Conservation (phyloP, 1,139 yeast species). For the Scheffersomyces cryptocercus region DNA sequence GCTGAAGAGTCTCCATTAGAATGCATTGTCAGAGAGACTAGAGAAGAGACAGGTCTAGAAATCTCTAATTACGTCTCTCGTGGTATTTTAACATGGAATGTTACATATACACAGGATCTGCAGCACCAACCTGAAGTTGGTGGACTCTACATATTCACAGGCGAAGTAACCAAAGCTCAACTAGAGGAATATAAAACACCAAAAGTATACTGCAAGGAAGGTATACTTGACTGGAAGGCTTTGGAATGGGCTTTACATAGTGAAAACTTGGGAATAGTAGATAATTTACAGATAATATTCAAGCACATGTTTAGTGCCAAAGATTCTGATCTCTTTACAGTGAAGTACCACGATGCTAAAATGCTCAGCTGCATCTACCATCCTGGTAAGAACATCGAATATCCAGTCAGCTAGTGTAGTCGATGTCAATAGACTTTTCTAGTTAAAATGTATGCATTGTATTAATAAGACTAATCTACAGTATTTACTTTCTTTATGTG, state of each 20-base stretch:
- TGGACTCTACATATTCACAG: constrained; percentile 46
- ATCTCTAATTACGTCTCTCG: constrained; percentile 27
- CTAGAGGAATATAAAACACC: constrained; percentile 28
- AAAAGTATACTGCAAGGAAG: constrained; percentile 31
- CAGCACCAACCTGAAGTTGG: constrained; percentile 21
- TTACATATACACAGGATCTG: constrained; percentile 17
- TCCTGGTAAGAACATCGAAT: constrained; percentile 14
- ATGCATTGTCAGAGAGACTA: constrained; percentile 45
- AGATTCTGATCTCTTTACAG: constrained; percentile 23
- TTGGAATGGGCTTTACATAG: constrained; percentile 39
- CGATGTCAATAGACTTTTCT: too few species aligned
- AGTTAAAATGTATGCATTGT: background rate
- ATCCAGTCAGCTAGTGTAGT: constrained; percentile 4
- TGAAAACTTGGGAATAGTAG: constrained; percentile 47
- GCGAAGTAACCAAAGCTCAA: constrained; percentile 28
- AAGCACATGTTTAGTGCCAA: constrained; percentile 23
- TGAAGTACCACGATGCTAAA: constrained; percentile 18
- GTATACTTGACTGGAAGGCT: constrained; percentile 48
- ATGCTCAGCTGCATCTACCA: constrained; percentile 17
- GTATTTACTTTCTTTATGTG: constrained; percentile 37
- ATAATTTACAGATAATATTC: constrained; percentile 37
- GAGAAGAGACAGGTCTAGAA: constrained; percentile 46
- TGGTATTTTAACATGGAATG: constrained; percentile 43
- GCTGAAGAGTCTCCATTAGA: constrained; percentile 34
- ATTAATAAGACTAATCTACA: constrained; percentile 3